These are phyloP conservation scores for Bjerkandera adusta DNA, from an alignment of 1,284 basidiomycete species.

Conservation along the genomic window DNA sequence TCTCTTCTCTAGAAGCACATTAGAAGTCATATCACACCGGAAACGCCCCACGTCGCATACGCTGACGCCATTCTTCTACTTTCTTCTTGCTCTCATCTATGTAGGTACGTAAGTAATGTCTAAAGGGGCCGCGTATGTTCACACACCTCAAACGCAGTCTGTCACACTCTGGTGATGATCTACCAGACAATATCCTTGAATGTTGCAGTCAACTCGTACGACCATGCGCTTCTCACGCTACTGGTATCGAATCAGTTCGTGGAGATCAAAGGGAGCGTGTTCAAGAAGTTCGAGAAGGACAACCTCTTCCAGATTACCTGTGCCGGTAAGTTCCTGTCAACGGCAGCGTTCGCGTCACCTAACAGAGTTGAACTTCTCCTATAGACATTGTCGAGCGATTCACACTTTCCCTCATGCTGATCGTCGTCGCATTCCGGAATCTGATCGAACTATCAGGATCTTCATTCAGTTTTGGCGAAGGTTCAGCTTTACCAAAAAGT, in stretches of 20 bases:
- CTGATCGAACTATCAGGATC: conserved; percentile 93
- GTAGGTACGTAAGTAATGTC: conserved; percentile 65
- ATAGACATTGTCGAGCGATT: conserved; percentile 98
- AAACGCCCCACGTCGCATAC: conserved; percentile 58
- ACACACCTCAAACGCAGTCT: conserved; percentile 46
- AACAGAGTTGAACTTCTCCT: conserved; percentile 1
- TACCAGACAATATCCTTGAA: conserved; percentile 96
- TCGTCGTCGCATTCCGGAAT: conserved; percentile 91
- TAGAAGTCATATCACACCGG: conserved; percentile 71
- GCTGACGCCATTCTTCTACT: conserved; percentile 83
- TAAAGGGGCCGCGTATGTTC: not conserved
- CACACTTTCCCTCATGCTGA: conserved; percentile 89
- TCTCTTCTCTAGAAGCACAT: conserved; percentile 89
- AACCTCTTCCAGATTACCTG: conserved; percentile 99
- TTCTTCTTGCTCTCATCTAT: conserved; percentile 82
- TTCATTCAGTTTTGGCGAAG: conserved; percentile 74
- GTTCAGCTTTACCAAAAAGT: conserved; percentile 77
- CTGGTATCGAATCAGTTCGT: conserved; percentile 99
- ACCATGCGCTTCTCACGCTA: conserved; percentile 92
- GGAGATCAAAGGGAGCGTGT: conserved; percentile 99
- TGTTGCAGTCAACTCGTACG: conserved; percentile 98
- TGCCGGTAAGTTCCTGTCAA: conserved; percentile 56
- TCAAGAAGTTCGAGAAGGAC: conserved; percentile 99
- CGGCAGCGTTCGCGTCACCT: too few species aligned
- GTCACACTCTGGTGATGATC: conserved; percentile 93